Percentiles rank a stretch among this genome's conserved stretches.
These are phyloP conservation scores for Pseudisothecium myosuroides DNA, from an alignment of 225 moss, liverwort and hornwort genomes.

Conservation along the genomic window DNA sequence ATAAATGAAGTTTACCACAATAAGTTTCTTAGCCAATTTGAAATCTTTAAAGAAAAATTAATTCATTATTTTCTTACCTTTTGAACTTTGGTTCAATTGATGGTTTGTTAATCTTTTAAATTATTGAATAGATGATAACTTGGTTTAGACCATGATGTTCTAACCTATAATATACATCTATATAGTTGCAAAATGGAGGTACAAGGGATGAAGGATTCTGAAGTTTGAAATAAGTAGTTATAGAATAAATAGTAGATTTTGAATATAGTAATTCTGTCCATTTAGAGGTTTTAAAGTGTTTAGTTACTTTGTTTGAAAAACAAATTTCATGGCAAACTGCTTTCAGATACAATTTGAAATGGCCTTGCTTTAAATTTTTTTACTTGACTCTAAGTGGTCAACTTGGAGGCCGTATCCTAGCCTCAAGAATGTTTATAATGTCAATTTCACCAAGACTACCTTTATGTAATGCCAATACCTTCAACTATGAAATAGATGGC, in stretches of 20 bases:
- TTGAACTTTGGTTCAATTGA: neutral
- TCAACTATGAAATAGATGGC: neutral
- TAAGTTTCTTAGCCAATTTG: neutral
- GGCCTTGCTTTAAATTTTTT: no score
- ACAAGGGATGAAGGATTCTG: neutral
- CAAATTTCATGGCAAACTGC: no score
- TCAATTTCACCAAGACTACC: neutral
- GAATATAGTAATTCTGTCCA: no score
- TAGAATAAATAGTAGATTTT: no score
- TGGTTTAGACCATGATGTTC: neutral
- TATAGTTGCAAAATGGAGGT: neutral
- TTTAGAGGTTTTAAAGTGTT: neutral
- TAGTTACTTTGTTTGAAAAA: neutral
- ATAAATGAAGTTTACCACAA: neutral
- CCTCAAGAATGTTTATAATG: rapidly evolving
- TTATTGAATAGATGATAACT: neutral
- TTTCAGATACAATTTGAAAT: neutral
- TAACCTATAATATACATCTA: neutral
- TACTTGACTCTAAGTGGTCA: no score
- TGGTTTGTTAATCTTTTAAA: neutral
- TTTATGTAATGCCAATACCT: neutral
- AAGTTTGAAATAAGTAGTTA: neutral
- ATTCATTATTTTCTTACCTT: neutral
- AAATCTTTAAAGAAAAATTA: neutral
- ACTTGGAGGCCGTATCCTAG: no score